Evolutionary conservation across 805 yeast genomes (phyloP), one percentile per base, ranked within the genome.

Genomic region (Maudiozyma barnettii): DNA sequence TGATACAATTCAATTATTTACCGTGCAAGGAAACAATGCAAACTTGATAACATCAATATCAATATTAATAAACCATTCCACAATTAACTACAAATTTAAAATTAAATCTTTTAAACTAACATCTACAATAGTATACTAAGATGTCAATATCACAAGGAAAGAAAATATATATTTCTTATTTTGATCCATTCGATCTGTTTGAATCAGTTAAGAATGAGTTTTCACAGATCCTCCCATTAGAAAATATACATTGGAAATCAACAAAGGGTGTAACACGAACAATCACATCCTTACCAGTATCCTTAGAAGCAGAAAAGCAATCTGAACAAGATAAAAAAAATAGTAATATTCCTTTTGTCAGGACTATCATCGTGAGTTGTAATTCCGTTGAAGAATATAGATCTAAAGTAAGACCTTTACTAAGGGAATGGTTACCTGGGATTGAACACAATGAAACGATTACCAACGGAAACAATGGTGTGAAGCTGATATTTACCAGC

Each of bases 341-440:
- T 1, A 26, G 31, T 8, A 45, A 39, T 3, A 44, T 46, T 4
- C 45, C 84, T 1, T 79, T 82, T 54, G 68, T 85, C 41, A 74
- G 82, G 52, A 58, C 89, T 19, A 80, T 91, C 70, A 76, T 90
- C 47, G 72, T 91, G 7, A 75, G 75, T 47, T 77, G 82, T 50
- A 79, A 77, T 5, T 77, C 76, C 40, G 62, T 83, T 18, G 98
- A 91, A 14, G 77, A 77, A 1, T 91, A 91, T 63, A 71, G 95
- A 50, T 64, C 83, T 0, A 85, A 82, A 56, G 88, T 84, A 0
- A 75, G 99, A 37, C 95, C 95, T 1, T 68, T 88, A 53, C 78
- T 90, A 20, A 75, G 73, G 43, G 93, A 84, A 54, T 93, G 99
- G 98, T 68, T 85, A 14, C 63, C 68, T 7, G 50, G 51, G 9